Percentiles rank a stretch among this genome's conserved stretches.
Evolutionary conservation across 1,284 basidiomycete species (phyloP).

Genomic region (Malassezia brasiliensis): DNA sequence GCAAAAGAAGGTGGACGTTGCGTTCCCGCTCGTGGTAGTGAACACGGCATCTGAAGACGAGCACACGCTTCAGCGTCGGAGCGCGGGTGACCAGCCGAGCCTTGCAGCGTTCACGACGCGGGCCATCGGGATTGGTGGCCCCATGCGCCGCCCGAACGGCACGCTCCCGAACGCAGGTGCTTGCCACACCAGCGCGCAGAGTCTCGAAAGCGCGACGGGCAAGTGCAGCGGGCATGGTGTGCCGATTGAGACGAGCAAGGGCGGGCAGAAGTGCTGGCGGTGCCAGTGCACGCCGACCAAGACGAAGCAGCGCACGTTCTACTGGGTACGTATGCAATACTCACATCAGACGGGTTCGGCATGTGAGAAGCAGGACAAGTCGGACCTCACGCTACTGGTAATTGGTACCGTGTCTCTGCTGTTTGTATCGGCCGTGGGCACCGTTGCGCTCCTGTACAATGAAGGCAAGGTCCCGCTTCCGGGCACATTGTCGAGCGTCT

Average conservation of each 20-base stretch:
- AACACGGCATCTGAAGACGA: not conserved
- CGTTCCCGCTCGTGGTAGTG: constrained; percentile 1
- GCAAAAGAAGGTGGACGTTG: not conserved
- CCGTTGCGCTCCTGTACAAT: constrained; percentile 26
- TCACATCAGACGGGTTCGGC: constrained; percentile 25
- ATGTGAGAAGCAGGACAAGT: constrained; percentile 41
- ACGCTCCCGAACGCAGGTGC: not conserved
- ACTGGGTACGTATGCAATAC: constrained; percentile 21
- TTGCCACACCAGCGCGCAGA: constrained; percentile 25
- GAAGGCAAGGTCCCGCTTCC: constrained; percentile 32
- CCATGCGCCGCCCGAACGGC: not conserved
- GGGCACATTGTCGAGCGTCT: constrained; percentile 34
- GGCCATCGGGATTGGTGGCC: not conserved
- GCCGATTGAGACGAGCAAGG: constrained; percentile 24
- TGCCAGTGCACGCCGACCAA: constrained; percentile 28
- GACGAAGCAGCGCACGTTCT: constrained; percentile 20
- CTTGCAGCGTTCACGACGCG: not conserved
- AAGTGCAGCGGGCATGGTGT: constrained; percentile 35
- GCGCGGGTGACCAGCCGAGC: not conserved
- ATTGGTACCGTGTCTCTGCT: constrained; percentile 25
- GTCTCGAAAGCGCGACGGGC: constrained; percentile 28
- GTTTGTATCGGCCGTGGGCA: constrained; percentile 21
- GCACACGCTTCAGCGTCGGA: not conserved
- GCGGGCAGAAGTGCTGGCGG: constrained; percentile 32
- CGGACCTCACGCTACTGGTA: constrained; percentile 31